These are phyloP conservation scores for Elaphomyces granulatus DNA, from an alignment of 495 filamentous ascomycete species.

Conservation along the genomic window DNA sequence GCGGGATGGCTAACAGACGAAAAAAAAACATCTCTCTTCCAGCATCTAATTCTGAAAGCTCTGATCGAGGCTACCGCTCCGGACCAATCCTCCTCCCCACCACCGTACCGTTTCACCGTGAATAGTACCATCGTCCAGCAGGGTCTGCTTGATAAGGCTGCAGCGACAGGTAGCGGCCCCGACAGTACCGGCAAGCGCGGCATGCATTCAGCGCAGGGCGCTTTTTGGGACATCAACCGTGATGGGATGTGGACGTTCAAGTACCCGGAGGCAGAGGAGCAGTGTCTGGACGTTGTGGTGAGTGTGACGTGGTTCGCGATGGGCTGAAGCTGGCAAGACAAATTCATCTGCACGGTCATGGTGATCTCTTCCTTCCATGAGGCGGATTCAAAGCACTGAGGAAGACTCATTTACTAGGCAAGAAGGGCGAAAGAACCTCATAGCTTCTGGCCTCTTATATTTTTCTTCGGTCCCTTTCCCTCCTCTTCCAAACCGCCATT, in stretches of 20 bases:
- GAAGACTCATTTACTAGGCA: too few relatives aligned
- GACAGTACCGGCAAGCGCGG: constrained; percentile 63
- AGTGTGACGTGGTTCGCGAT: constrained; percentile 75
- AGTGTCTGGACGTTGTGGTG: constrained; percentile 84
- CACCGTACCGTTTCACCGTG: constrained; percentile 75
- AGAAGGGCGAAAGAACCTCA: too few relatives aligned
- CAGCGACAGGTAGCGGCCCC: constrained; percentile 23
- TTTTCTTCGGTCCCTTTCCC: too few relatives aligned
- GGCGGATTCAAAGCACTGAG: too few relatives aligned
- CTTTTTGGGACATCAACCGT: constrained; percentile 94
- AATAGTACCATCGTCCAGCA: constrained; percentile 99
- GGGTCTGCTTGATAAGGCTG: constrained; percentile 30
- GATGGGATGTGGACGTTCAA: constrained; percentile 99
- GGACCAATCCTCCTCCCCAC: constrained; percentile 11
- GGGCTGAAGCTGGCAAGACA: too few relatives aligned
- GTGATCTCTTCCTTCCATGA: too few relatives aligned
- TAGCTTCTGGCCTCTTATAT: too few relatives aligned
- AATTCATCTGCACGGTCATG: too few relatives aligned
- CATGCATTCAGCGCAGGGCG: constrained; percentile 91
- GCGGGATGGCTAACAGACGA: too few relatives aligned
- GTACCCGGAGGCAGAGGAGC: constrained; percentile 67
- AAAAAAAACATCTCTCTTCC: too few relatives aligned
- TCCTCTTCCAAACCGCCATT: too few relatives aligned
- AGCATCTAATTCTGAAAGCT: constrained; percentile 77
- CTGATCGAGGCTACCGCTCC: constrained; percentile 72